A percentile compares a stretch with the other conserved stretches of the same genome.
Evolutionary conservation across 345 rosid species (phyloP).

Genomic region (Brassica juncea): DNA sequence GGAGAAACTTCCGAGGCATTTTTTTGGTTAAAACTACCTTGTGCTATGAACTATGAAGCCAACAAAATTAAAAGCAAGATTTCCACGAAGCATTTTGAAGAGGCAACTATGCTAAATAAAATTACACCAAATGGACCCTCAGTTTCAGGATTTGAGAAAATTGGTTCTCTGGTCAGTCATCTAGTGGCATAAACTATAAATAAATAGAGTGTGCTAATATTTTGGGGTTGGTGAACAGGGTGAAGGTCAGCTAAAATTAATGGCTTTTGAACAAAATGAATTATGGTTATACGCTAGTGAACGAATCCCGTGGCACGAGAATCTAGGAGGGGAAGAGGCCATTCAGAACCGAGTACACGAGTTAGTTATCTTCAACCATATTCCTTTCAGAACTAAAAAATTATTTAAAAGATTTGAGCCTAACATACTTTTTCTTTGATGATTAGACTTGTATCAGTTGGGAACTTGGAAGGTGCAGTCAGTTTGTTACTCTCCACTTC

Average conservation of each 20-base stretch:
- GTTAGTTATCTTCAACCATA: neutral
- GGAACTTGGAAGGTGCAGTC: neutral
- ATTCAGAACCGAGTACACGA: neutral
- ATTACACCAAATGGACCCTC: neutral
- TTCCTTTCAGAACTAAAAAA: neutral
- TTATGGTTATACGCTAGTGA: neutral
- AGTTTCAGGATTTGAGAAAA: neutral
- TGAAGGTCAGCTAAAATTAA: neutral
- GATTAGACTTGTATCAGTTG: neutral
- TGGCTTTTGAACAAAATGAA: neutral
- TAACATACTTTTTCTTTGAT: neutral
- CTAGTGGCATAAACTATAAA: neutral
- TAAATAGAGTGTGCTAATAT: neutral
- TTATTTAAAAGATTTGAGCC: neutral
- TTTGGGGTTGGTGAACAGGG: neutral
- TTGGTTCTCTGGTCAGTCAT: neutral
- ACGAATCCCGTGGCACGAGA: conserved; percentile 1
- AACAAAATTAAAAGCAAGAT: neutral
- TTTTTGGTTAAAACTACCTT: neutral
- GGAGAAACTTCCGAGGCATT: neutral
- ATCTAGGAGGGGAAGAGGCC: neutral
- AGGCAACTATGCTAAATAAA: neutral
- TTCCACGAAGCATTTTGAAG: neutral
- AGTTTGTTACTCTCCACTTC: neutral
- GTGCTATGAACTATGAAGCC: neutral